phyloP scores from a whole-genome alignment of 352 stramenopile genomes.

The Globisporangium echinulatum region DNA sequence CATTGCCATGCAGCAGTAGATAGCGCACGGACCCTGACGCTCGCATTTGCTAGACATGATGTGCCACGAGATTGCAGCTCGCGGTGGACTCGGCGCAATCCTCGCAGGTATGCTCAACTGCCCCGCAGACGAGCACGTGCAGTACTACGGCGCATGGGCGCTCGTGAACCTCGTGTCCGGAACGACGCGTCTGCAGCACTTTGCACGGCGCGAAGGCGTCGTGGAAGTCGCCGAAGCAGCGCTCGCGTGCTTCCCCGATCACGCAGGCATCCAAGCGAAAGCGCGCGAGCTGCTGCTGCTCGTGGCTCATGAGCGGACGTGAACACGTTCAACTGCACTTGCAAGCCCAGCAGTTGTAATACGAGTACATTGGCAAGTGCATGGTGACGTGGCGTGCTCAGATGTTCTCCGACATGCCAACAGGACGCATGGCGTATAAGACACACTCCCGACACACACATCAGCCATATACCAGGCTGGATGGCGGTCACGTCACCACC shows the following conservation, averaged over 20 bases:
- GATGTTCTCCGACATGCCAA: not conserved
- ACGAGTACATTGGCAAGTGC: not conserved
- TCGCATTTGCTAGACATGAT: slow-evolving; percentile 33
- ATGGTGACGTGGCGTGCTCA: not conserved
- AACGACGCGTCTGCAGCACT: slow-evolving; percentile 36
- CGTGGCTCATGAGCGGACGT: slow-evolving; percentile 8
- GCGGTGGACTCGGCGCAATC: slow-evolving; percentile 56
- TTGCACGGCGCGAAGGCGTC: slow-evolving; percentile 59
- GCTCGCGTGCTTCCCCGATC: slow-evolving; percentile 72
- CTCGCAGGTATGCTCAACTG: slow-evolving; percentile 76
- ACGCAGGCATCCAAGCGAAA: slow-evolving; percentile 78
- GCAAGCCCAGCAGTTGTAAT: not conserved
- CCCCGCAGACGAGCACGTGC: slow-evolving; percentile 35
- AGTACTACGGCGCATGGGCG: slow-evolving; percentile 62
- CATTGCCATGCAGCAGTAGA: not conserved
- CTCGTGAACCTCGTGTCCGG: slow-evolving; percentile 66
- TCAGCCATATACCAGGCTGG: not conserved
- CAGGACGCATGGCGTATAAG: no score
- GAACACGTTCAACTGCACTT: not conserved
- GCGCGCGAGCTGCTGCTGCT: slow-evolving; percentile 60
- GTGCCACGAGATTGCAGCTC: slow-evolving; percentile 55
- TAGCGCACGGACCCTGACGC: no score
- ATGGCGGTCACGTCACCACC: no score
- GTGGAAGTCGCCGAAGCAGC: slow-evolving; percentile 77
- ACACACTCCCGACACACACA: no score